Base-by-base conservation (phyloP, 331 rosid species). In the Rhamnella rubrinervis region DNA sequence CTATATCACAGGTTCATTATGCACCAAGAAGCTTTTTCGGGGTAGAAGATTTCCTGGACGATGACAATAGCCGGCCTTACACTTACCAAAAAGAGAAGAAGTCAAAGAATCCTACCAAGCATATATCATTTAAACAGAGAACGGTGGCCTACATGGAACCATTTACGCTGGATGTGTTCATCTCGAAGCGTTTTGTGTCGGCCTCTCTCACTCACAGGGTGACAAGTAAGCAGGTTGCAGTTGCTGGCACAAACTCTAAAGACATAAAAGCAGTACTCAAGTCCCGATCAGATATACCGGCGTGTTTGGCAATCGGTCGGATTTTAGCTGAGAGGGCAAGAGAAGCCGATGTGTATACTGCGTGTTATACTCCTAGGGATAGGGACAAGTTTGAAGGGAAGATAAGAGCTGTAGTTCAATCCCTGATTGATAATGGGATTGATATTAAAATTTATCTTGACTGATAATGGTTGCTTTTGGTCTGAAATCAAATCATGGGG, bases 381-480 rank as follows among this genome's bases (percentile, higher is more conserved):
- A 83, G 96, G 73, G 97, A 93, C 85, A 90, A 81, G 77, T 82
- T 93, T 79, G 98, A 93, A 81, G 98, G 98, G 66, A 93, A 93
- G 85, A 88, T 88, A 62, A 88, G 98, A 75, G 98, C 98, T n/a
- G 95, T 93, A 23, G 97, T 93, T 63, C 98, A 93, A 75, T 93
- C 97, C 58, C 93, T 93, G 51, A 88, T 93, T 55, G 98, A 93
- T 66, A 88, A 80, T 77, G 98, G 97, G 67, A 88, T 93, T 80
- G 98, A 88, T 81, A 38, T 93, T 66, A 93, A 88, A 82, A 79
- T 93, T 72, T 88, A 88, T 87, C 96, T 93, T 13, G 95, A 90
- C 63, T 90, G 68, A 85, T 52, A 31, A 31, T 52, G 14, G 56
- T 49, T 35, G 11, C 20, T 64, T 10, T 69, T 55, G 31, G 4